phyloP scores from a whole-genome alignment of 2,329 filamentous ascomycete genomes.

The Hypomyces rosellus region DNA sequence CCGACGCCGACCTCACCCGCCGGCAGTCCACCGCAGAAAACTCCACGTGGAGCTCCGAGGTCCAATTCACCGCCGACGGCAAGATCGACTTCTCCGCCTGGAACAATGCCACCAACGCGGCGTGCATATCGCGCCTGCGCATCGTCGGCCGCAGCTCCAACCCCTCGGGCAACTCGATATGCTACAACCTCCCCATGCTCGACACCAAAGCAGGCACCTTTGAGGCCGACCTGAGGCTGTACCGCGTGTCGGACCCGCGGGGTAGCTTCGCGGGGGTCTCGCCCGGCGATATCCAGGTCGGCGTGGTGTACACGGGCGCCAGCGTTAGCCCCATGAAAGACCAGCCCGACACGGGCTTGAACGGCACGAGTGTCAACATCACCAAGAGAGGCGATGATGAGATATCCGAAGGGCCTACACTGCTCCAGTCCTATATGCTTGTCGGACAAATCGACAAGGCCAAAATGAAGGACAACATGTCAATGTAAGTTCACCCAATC shows the following conservation, averaged over 20 bases:
- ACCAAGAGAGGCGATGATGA: conserved; percentile 15
- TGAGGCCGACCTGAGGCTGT: conserved; percentile 70
- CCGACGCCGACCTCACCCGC: not conserved
- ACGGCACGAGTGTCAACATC: conserved; percentile 20
- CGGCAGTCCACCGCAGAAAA: conserved; percentile 12
- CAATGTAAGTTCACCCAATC: conserved; percentile 45
- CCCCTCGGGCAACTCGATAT: conserved; percentile 70
- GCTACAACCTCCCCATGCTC: conserved; percentile 73
- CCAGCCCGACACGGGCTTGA: conserved; percentile 10
- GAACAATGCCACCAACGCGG: conserved; percentile 47
- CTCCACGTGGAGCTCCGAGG: conserved; percentile 18
- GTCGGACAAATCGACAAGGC: conserved; percentile 60
- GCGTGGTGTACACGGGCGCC: conserved; percentile 49
- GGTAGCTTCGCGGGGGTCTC: conserved; percentile 47
- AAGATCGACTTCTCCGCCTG: conserved; percentile 50
- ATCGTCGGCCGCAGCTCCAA: conserved; percentile 56
- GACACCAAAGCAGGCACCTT: conserved; percentile 64
- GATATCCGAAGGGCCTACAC: conserved; percentile 22
- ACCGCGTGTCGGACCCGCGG: conserved; percentile 56
- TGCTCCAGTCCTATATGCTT: conserved; percentile 61
- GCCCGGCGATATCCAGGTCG: conserved; percentile 47
- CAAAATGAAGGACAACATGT: conserved; percentile 48
- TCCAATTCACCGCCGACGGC: conserved; percentile 35
- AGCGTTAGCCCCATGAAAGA: conserved; percentile 23
- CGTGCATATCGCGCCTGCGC: conserved; percentile 53